A percentile compares a stretch with the other conserved stretches of the same genome.
Conservation (phyloP, 2,329 filamentous ascomycete genomes). For the Arthrobotrys entomopaga region DNA sequence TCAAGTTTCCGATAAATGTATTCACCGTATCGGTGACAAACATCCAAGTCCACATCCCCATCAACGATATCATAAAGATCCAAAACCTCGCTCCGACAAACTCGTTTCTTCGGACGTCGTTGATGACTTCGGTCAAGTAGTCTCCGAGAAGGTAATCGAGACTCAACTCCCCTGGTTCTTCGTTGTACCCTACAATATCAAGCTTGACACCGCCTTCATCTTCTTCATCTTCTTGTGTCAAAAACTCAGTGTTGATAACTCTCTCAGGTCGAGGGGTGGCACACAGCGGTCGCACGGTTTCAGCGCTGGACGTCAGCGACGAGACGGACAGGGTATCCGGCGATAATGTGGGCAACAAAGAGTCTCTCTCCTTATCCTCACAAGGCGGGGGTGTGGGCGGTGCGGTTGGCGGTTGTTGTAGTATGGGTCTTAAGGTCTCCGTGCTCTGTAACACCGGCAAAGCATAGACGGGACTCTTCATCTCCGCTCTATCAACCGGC, state of each 20-base stretch:
- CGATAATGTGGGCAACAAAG: constrained; percentile 25
- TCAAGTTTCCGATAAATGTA: constrained; percentile 36
- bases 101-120: constrained; percentile 48
- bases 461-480: constrained; percentile 22
- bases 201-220: constrained; percentile 12
- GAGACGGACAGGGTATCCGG: constrained; percentile 47
- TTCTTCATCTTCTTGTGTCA: constrained; percentile 9
- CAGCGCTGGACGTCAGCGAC: constrained; percentile 42
- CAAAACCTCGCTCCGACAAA: constrained; percentile 49
- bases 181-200: background rate
- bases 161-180: constrained; percentile 34
- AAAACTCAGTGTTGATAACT: constrained; percentile 17
- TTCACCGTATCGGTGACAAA: constrained; percentile 48
- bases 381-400: constrained; percentile 46
- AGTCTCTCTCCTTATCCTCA: constrained; percentile 14
- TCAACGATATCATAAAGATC: constrained; percentile 49
- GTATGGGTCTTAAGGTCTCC: constrained; percentile 35
- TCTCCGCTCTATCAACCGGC: constrained; percentile 19
- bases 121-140: constrained; percentile 53
- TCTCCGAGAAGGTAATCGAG: constrained; percentile 51
- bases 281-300: constrained; percentile 35
- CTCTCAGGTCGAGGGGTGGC: constrained; percentile 22
- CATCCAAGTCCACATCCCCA: constrained; percentile 54
- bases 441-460: constrained; percentile 29
- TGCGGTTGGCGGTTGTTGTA: constrained; percentile 50